These are phyloP conservation scores for Phellopilus nigrolimitatus DNA, from an alignment of 1,284 basidiomycete species.

Conservation along the genomic window DNA sequence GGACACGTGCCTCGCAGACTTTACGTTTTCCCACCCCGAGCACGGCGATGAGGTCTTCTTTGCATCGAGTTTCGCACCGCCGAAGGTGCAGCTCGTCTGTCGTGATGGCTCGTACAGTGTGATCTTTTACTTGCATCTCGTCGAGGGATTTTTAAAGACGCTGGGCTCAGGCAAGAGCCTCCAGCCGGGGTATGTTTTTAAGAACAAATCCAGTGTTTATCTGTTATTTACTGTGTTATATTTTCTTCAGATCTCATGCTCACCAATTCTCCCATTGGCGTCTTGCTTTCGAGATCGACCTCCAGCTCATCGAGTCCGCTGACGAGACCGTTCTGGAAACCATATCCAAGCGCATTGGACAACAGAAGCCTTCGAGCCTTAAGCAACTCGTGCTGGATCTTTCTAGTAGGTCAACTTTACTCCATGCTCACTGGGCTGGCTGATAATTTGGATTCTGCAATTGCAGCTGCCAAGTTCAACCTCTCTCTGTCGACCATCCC, in stretches of 20 bases:
- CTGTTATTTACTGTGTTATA: too few species aligned
- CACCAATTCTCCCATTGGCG: conserved; percentile 27
- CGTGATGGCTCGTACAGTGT: conserved; percentile 10
- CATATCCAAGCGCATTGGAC: conserved; percentile 24
- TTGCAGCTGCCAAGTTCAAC: conserved; percentile 19
- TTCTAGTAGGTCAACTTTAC: conserved; percentile 23
- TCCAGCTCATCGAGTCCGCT: conserved; percentile 26
- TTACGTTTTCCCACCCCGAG: conserved; percentile 5
- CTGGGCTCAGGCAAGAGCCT: conserved; percentile 12
- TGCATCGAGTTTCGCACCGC: conserved; percentile 7
- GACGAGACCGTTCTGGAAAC: conserved; percentile 10
- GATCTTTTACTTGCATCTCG: conserved; percentile 18
- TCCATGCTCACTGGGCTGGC: background rate
- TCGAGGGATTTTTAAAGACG: conserved; percentile 14
- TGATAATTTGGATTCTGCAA: background rate
- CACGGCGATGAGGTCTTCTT: conserved; percentile 13
- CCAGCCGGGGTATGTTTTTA: conserved; percentile 12
- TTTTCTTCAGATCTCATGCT: background rate
- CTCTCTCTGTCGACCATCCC: conserved; percentile 15
- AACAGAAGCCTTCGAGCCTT: conserved; percentile 21
- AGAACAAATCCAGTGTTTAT: too few species aligned
- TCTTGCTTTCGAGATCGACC: conserved; percentile 32
- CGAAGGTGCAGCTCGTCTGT: conserved; percentile 14
- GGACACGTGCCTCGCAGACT: conserved; percentile 16
- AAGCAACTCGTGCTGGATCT: conserved; percentile 32